Evolutionary conservation across 1,284 basidiomycete genomes (phyloP).

Genomic region (Irpex sp.): DNA sequence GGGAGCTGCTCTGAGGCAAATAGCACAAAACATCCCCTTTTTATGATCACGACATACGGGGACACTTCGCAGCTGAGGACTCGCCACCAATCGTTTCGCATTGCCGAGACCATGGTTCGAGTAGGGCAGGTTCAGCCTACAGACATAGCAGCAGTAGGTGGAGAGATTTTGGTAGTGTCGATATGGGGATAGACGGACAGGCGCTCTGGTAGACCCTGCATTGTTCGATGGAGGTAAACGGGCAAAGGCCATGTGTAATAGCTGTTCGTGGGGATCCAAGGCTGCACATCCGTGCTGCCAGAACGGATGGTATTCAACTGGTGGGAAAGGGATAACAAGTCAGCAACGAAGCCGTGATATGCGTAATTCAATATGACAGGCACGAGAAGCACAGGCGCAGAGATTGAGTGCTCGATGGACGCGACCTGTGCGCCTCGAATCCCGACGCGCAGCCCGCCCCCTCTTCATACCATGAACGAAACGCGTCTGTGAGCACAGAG

Average conservation of each 20-base stretch:
- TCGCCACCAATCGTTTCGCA: constrained; percentile 41
- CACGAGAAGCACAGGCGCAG: constrained; percentile 11
- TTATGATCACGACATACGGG: constrained; percentile 63
- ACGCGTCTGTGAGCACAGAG: constrained; percentile 4
- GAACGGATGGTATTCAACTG: constrained; percentile 56
- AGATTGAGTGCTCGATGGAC: constrained; percentile 10
- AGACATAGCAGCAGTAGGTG: constrained; percentile 53
- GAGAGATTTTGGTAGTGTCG: constrained; percentile 42
- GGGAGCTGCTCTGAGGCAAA: constrained; percentile 63
- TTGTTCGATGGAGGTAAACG: constrained; percentile 20
- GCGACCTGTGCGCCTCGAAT: constrained; percentile 2
- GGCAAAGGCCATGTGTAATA: constrained; percentile 30
- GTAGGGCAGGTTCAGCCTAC: constrained; percentile 61
- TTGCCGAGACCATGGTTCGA: constrained; percentile 43
- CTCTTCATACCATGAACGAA: not conserved
- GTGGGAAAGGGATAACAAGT: constrained; percentile 13
- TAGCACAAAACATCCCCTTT: constrained; percentile 54
- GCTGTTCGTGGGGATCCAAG: constrained; percentile 49
- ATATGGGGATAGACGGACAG: constrained; percentile 33
- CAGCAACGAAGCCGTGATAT: constrained; percentile 9
- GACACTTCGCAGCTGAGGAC: constrained; percentile 42
- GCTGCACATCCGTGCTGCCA: constrained; percentile 53
- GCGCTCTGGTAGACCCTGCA: constrained; percentile 25
- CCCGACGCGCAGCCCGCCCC: constrained; percentile 1
- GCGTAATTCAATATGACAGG: constrained; percentile 12